phyloP scores from a whole-genome alignment of 2,329 filamentous ascomycete genomes.

The Berkeleyomyces basicola region DNA sequence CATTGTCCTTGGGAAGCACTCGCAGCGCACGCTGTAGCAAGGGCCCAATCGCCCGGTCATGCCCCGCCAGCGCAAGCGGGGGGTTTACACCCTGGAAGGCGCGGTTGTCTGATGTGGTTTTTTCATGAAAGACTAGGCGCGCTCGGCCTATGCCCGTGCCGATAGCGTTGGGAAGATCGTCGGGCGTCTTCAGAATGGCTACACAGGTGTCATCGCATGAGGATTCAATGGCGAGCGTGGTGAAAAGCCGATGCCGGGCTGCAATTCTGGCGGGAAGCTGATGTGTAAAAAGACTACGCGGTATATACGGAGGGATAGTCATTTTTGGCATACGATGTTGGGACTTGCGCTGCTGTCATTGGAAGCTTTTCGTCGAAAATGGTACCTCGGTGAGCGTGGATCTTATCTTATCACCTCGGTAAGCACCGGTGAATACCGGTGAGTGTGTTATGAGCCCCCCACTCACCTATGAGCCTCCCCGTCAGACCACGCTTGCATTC shows the following conservation, averaged over 20 bases:
- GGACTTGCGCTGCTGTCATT: not conserved
- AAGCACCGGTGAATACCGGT: not conserved
- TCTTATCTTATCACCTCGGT: constrained; percentile 3
- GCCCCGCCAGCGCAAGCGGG: constrained; percentile 54
- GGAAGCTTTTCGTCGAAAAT: not conserved
- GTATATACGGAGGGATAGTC: not conserved
- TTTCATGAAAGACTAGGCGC: constrained; percentile 60
- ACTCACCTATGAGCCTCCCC: not conserved
- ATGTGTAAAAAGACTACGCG: not conserved
- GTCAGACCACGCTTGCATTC: not conserved
- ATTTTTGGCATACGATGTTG: not conserved
- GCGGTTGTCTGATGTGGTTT: constrained; percentile 64
- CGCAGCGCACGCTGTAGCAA: constrained; percentile 49
- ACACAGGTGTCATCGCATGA: constrained; percentile 92
- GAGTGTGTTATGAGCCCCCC: not conserved
- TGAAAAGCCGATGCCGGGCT: constrained; percentile 21
- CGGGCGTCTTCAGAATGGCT: constrained; percentile 43
- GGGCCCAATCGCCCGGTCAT: constrained; percentile 51
- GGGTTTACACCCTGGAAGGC: constrained; percentile 67
- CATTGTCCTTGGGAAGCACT: constrained; percentile 13
- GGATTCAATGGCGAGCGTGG: constrained; percentile 61
- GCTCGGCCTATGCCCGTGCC: constrained; percentile 21
- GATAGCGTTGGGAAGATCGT: not conserved
- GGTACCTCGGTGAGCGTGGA: not conserved
- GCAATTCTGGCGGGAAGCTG: not conserved